A percentile compares a stretch with the other conserved stretches of the same genome.
phyloP scores from a whole-genome alignment of 805 yeast genomes.

The Ogataea pilisensis region DNA sequence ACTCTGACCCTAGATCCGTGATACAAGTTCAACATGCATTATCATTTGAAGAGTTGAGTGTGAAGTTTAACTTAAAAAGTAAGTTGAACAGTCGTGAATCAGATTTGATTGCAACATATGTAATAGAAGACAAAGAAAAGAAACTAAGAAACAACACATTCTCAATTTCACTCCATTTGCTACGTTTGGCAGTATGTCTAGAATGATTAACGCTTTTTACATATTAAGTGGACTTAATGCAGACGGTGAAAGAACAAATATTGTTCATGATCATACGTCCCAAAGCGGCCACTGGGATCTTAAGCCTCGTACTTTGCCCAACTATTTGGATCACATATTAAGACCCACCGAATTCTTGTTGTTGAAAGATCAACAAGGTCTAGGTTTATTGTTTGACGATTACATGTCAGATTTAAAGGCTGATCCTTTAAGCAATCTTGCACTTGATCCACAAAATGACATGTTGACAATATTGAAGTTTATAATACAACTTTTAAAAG shows the following conservation, averaged over 20 bases:
- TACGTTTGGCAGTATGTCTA: constrained; percentile 10
- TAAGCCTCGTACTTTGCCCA: constrained; percentile 7
- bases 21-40: neutral
- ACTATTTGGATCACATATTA: constrained; percentile 2
- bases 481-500: constrained; percentile 21
- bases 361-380: constrained; percentile 1
- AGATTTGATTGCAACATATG: constrained; percentile 7
- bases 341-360: constrained; percentile 4
- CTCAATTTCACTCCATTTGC: constrained; percentile 10
- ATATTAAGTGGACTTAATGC: constrained; percentile 5
- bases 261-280: neutral
- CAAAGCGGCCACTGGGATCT: constrained; percentile 2
- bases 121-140: constrained; percentile 8
- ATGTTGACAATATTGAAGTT: constrained; percentile 20
- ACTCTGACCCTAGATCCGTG: neutral
- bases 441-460: constrained; percentile 10
- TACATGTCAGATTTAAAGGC: neutral
- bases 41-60: constrained; percentile 3
- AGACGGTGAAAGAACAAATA: neutral
- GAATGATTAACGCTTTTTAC: constrained; percentile 12
- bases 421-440: neutral
- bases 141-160: constrained; percentile 5
- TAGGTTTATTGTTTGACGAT: constrained; percentile 7
- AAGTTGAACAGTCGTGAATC: constrained; percentile 7
- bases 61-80: constrained; percentile 14